Conservation (phyloP, 2,329 filamentous ascomycete genomes). For the Geosmithia putterillii region DNA sequence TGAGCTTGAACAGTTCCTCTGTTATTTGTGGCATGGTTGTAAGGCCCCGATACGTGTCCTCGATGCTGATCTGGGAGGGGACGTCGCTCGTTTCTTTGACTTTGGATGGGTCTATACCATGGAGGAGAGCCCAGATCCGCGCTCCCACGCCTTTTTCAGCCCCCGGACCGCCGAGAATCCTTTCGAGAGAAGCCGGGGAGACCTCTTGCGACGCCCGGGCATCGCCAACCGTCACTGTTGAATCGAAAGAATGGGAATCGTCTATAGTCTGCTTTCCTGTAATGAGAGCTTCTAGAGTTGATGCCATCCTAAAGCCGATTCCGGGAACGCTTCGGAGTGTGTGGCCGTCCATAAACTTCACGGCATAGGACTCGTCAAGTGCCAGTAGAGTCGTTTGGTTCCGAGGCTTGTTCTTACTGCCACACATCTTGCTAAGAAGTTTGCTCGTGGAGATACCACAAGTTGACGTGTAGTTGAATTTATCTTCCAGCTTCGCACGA, state of each 20-base stretch:
- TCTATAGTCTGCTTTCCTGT: slow-evolving; percentile 14
- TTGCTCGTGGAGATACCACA: slow-evolving; percentile 85
- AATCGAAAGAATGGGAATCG: slow-evolving; percentile 22
- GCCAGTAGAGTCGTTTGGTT: slow-evolving; percentile 76
- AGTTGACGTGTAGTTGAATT: slow-evolving; percentile 76
- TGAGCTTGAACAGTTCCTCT: slow-evolving; percentile 56
- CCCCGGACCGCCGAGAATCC: slow-evolving; percentile 57
- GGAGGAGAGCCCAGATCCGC: slow-evolving; percentile 65
- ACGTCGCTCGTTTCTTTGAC: slow-evolving; percentile 61
- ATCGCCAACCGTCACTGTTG: slow-evolving; percentile 48
- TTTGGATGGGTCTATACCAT: slow-evolving; percentile 66
- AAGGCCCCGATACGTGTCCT: slow-evolving; percentile 75
- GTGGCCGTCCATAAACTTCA: slow-evolving; percentile 61
- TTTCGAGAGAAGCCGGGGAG: slow-evolving; percentile 52
- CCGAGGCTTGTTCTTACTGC: slow-evolving; percentile 73
- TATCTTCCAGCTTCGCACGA: slow-evolving; percentile 57
- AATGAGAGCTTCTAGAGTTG: slow-evolving; percentile 42
- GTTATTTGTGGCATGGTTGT: slow-evolving; percentile 50
- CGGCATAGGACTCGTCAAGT: slow-evolving; percentile 43
- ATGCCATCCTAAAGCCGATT: slow-evolving; percentile 58
- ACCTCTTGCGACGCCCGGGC: slow-evolving; percentile 53
- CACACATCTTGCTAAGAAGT: slow-evolving; percentile 71
- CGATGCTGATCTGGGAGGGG: slow-evolving; percentile 84
- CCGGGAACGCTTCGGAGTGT: slow-evolving; percentile 74
- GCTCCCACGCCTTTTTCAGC: slow-evolving; percentile 58